Evolutionary conservation across 1,139 yeast species (phyloP), one percentile per base, ranked within the genome.

Genomic region (Zygoascus hellenicus): DNA sequence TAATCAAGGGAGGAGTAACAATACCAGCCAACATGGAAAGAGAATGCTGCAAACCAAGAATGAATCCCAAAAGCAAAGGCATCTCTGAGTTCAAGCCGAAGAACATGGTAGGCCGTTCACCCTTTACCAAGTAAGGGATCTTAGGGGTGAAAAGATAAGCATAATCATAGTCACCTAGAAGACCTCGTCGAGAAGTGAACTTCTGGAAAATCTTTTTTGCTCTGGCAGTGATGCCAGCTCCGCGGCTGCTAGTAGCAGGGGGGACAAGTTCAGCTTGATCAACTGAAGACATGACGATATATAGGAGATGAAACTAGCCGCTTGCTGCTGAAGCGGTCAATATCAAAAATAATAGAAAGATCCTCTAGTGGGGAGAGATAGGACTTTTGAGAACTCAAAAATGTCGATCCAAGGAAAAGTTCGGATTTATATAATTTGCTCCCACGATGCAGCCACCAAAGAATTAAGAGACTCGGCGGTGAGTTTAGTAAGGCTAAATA

Each of bases 11-110:
- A 5, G 96, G 95, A n/a, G 95, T 73, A 37, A 84, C 83, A 43
- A 89, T 78, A 59, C 96, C 96, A 9, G 95, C 96, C 67, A 89
- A 69, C 95, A 88, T 86, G 38, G 96, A 83, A 56, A 89, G 69
- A 1, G 95, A 72, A 63, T 89, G 97, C 67, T 88, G 96, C 56
- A 89, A 74, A 13, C 96, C 96, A 40, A 89, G 74, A 5, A 88
- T 55, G 47, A 84, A 66, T 1, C 95, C 95, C 47, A 88, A 70
- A 11, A 84, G 60, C 16, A 87, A 58, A 0, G 97, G 97, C 80
- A 89, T 81, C 5, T 81, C 85, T 37, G 83, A 78, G 62, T 87
- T 70, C 42, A 88, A 67, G 1, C 92, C 88, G 59, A 88, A 88
- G 64, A 88, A 88, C 10, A 95, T 95, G 48, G 55, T 51, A 33